Base-by-base conservation (phyloP, 2,329 filamentous ascomycete genomes). In the Penicillium digitatum region DNA sequence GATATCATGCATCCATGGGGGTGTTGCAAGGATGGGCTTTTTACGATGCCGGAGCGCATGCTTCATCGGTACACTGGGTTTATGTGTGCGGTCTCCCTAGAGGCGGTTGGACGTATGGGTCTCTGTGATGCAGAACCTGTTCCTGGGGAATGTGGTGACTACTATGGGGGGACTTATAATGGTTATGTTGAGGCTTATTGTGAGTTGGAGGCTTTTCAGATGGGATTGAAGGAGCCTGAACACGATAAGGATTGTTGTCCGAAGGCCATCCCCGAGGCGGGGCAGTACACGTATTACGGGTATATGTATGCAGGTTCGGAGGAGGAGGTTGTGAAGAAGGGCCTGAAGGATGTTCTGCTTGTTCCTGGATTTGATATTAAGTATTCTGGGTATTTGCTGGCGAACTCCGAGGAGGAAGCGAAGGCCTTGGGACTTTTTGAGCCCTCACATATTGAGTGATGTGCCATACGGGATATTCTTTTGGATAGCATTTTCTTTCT, bases 281-380 rank as follows among this genome's bases (percentile, higher is more conserved):
- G 24, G 31, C 35, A 34, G 14, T n/a, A 44, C 26, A 32, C 22
- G 31, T 54, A 45, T 44, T 51, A 45, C 24, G 52, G 52, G 9
- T 54, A 51, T 24, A 54, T 54, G 52, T 54, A 39, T 26, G 52
- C 26, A 1, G 2, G 14, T 7, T 44, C 39, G 1, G 39, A 54
- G 34, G 46, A 45, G 3, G 39, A 50, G 18, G 39, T 51, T 26
- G 7, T 51, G 11, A 11, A 51, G n/a, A 50, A 27, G 24, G 52
- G 52, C 2, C 16, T 54, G 2, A 26, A 34, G 26, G 20, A 39
- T 39, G 32, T 14, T 16, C n/a, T 45, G 5, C 39, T 44, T 10
- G 39, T 51, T 22, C 52, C 52, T n/a, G 52, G 52, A 7, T 55
- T 45, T 11, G 14, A 24, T 14, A 27, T 34, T 7, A 55, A 51